phyloP scores from a whole-genome alignment of 495 filamentous ascomycete genomes.

The Aspergillus taichungensis region DNA sequence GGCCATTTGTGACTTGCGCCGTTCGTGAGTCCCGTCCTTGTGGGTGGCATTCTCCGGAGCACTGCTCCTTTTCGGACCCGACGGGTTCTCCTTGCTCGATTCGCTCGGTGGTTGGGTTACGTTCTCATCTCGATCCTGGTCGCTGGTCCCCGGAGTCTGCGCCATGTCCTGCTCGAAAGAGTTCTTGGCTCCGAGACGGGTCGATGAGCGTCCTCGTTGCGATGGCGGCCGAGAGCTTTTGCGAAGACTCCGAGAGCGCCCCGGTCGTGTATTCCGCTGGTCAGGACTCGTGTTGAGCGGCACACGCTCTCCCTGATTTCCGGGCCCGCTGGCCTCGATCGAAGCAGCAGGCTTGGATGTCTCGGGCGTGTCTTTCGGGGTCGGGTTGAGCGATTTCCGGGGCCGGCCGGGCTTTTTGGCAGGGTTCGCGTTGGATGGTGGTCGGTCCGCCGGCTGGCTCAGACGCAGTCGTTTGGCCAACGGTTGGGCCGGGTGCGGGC shows the following conservation, averaged over 20 bases:
- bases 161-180: not conserved
- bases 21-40: conserved; percentile 12
- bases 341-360: conserved; percentile 10
- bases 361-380: conserved; percentile 9
- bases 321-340: conserved; percentile 13
- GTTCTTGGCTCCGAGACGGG: not conserved
- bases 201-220: not conserved
- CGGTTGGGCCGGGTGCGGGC: not conserved
- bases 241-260: conserved; percentile 10
- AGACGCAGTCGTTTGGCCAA: conserved; percentile 26
- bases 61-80: not conserved
- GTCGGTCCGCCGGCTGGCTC: conserved; percentile 5
- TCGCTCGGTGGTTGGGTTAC: not conserved
- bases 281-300: conserved; percentile 8
- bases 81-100: conserved; percentile 10
- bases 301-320: conserved; percentile 1
- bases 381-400: conserved; percentile 21
- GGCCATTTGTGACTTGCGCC: conserved; percentile 30
- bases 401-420: conserved; percentile 21
- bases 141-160: not conserved
- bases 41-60: not conserved
- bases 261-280: not conserved
- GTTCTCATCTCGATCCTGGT: not conserved
- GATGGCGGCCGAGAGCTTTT: conserved; percentile 12
- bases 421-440: not conserved